phyloP scores from a whole-genome alignment of 371 early-diverging fungal genomes.

The Rhizopus arrhizus region DNA sequence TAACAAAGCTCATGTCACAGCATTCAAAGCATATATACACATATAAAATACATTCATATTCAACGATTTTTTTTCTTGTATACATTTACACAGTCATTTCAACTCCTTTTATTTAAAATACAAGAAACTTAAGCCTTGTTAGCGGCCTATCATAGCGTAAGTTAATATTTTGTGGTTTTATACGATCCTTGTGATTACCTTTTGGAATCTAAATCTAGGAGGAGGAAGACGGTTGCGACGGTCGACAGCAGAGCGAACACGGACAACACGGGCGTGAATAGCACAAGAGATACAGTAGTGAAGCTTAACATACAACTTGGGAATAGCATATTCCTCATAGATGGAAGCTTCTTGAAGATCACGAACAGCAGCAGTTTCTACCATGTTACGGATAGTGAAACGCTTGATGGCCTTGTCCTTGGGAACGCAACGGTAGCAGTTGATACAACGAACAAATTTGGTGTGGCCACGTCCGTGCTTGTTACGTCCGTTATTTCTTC shows the following conservation, averaged over 20 bases:
- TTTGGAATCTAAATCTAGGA: constrained; percentile 82
- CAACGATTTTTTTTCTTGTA: not conserved
- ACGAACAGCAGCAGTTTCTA: constrained; percentile 96
- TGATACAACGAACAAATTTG: constrained; percentile 96
- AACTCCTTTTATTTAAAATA: not conserved
- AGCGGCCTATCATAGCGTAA: constrained; percentile 19
- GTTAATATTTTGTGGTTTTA: not conserved
- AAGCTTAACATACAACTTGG: constrained; percentile 97
- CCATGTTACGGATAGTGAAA: constrained; percentile 96
- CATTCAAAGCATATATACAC: too few species aligned
- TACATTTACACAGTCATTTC: constrained; percentile 3
- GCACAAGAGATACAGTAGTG: constrained; percentile 99
- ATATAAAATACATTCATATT: too few species aligned
- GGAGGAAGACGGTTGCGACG: constrained; percentile 96
- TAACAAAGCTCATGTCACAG: too few species aligned
- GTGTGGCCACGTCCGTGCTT: constrained; percentile 99
- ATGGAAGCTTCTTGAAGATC: constrained; percentile 97
- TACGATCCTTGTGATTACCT: constrained; percentile 31
- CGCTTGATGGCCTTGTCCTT: constrained; percentile 99
- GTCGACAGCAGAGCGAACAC: constrained; percentile 90
- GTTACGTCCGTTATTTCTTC: constrained; percentile 77
- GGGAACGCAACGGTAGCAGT: constrained; percentile 97
- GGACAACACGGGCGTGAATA: constrained; percentile 96
- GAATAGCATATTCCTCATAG: constrained; percentile 94
- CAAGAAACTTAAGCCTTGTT: constrained; percentile 33